A percentile compares a stretch with the other conserved stretches of the same genome.
phyloP scores from a whole-genome alignment of 2,329 filamentous ascomycete species.

The Dothiorella sarmentorum region DNA sequence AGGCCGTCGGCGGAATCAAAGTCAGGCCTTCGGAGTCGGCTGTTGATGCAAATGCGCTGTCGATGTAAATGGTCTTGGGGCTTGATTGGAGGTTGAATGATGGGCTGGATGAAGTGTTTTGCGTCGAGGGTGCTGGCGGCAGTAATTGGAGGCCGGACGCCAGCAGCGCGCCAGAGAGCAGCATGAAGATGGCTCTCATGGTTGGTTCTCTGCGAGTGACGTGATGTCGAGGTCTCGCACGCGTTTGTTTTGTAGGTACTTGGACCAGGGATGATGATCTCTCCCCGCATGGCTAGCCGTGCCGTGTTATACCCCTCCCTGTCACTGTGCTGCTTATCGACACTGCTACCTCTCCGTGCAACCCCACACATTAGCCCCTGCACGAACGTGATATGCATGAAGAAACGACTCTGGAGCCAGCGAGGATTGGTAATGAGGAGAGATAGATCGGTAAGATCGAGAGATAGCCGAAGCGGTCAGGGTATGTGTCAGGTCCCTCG shows the following conservation, averaged over 20 bases:
- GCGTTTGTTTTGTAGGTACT: constrained; percentile 1
- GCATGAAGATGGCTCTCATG: background rate
- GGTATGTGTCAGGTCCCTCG: too few species aligned
- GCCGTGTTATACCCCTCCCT: background rate
- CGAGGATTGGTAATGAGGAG: too few species aligned
- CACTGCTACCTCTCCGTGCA: background rate
- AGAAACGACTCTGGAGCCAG: too few species aligned
- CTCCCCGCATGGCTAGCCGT: background rate
- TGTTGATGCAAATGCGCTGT: constrained; percentile 36
- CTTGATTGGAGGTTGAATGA: constrained; percentile 26
- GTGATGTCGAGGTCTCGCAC: background rate
- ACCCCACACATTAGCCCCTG: background rate
- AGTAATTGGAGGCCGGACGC: constrained; percentile 38
- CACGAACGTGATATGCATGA: background rate
- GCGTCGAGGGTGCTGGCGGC: constrained; percentile 35
- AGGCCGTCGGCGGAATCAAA: constrained; percentile 49
- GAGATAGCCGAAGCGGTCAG: too few species aligned
- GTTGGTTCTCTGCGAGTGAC: background rate
- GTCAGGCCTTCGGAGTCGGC: constrained; percentile 48
- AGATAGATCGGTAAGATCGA: too few species aligned
- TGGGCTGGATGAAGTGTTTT: constrained; percentile 19
- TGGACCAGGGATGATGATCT: constrained; percentile 2
- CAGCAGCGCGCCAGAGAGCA: background rate
- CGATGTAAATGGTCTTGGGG: constrained; percentile 42
- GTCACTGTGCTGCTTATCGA: background rate